phyloP scores from a whole-genome alignment of 495 filamentous ascomycete genomes.

The Aspergillus conjunctus region DNA sequence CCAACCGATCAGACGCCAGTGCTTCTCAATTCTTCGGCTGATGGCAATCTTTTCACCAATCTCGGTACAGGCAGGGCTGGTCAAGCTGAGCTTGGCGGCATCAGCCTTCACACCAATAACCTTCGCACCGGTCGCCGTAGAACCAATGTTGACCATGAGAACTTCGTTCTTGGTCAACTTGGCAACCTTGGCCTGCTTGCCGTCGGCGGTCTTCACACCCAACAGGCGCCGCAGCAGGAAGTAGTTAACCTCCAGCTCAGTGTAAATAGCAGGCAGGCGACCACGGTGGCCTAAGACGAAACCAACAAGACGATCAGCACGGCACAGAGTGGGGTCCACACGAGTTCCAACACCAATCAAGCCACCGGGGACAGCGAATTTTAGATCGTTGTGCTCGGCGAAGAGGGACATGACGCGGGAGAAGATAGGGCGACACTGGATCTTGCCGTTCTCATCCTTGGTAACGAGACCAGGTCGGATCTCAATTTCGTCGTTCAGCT shows the following conservation, averaged over 20 bases:
- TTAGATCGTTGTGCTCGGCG: slow-evolving; percentile 96
- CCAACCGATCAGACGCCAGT: slow-evolving; percentile 98
- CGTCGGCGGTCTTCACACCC: slow-evolving; percentile 96
- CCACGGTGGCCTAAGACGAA: slow-evolving; percentile 96
- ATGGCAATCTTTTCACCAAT: slow-evolving; percentile 97
- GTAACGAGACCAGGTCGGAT: slow-evolving; percentile 95
- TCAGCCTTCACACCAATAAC: slow-evolving; percentile 95
- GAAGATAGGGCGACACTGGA: slow-evolving; percentile 96
- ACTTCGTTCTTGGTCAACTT: slow-evolving; percentile 98
- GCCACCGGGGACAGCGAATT: slow-evolving; percentile 95
- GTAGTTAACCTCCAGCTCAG: slow-evolving; percentile 98
- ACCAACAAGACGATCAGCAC: slow-evolving; percentile 97
- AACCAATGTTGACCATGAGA: slow-evolving; percentile 98
- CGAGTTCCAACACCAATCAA: slow-evolving; percentile 96
- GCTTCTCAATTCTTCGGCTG: slow-evolving; percentile 95
- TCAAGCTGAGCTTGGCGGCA: slow-evolving; percentile 87
- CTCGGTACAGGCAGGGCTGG: slow-evolving; percentile 88
- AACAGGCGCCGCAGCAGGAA: slow-evolving; percentile 91
- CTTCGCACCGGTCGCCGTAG: slow-evolving; percentile 93
- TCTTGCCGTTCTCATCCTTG: slow-evolving; percentile 88
- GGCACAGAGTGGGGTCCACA: slow-evolving; percentile 94
- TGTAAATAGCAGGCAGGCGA: slow-evolving; percentile 89
- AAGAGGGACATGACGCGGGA: slow-evolving; percentile 92
- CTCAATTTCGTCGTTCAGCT: slow-evolving; percentile 96
- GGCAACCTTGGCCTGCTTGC: slow-evolving; percentile 98